These are phyloP conservation scores for Drosera capensis DNA, from an alignment of 148 eudicot species.

Conservation along the genomic window DNA sequence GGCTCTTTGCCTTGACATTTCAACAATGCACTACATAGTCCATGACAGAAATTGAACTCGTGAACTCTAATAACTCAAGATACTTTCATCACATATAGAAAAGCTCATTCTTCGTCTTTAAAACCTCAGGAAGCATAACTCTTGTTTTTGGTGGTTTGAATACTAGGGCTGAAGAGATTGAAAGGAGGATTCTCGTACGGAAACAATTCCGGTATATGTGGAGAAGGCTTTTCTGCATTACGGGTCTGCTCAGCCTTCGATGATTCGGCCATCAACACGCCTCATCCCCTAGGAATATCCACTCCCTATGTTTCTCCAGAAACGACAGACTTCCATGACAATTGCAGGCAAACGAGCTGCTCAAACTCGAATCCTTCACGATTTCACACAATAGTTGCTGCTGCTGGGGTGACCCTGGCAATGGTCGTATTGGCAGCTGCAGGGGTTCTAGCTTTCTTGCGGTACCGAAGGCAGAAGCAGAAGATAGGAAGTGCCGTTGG, in stretches of 20 bases:
- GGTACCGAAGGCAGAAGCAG: neutral
- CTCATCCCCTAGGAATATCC: constrained; percentile 18
- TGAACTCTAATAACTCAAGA: too few relatives aligned
- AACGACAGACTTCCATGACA: constrained; percentile 13
- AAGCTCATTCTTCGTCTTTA: neutral
- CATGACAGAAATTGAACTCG: too few relatives aligned
- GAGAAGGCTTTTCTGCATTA: constrained; percentile 33
- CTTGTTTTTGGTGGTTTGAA: neutral
- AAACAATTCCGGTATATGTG: constrained; percentile 66
- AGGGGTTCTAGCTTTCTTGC: neutral
- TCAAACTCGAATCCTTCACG: neutral
- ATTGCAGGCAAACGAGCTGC: constrained; percentile 16
- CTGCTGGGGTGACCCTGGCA: neutral
- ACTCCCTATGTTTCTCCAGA: constrained; percentile 10
- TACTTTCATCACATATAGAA: too few relatives aligned
- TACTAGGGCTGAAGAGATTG: constrained; percentile 50
- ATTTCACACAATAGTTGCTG: neutral
- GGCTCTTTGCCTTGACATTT: too few relatives aligned
- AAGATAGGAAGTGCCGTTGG: neutral
- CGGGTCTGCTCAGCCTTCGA: constrained; percentile 59
- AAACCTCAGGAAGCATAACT: neutral
- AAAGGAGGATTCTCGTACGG: constrained; percentile 30
- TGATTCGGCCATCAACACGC: constrained; percentile 21
- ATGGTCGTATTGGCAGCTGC: neutral
- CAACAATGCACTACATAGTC: too few relatives aligned